These are phyloP conservation scores for Phytophthora constricta DNA, from an alignment of 352 stramenopile species.

Conservation along the genomic window DNA sequence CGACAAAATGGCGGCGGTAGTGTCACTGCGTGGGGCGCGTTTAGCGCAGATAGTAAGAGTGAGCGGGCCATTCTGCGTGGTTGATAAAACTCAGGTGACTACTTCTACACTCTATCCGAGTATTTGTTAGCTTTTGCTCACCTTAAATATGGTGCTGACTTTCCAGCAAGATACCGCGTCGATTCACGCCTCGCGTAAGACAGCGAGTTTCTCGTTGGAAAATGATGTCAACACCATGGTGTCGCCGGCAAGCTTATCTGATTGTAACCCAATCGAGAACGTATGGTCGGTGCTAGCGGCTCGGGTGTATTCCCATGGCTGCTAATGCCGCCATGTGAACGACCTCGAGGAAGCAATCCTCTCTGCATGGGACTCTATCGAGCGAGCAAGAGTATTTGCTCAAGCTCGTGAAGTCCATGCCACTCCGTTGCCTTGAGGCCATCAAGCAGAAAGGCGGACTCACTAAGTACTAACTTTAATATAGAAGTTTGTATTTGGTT, in stretches of 20 bases:
- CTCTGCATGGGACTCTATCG: neutral
- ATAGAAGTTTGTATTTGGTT: slow-evolving; percentile 12
- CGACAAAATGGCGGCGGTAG: too few species aligned
- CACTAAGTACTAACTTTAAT: slow-evolving; percentile 21
- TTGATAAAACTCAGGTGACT: neutral
- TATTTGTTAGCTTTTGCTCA: neutral
- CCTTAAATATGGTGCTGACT: neutral
- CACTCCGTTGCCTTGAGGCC: slow-evolving; percentile 5
- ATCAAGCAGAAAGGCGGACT: slow-evolving; percentile 12
- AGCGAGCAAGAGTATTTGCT: slow-evolving; percentile 1
- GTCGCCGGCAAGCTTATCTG: slow-evolving; percentile 1
- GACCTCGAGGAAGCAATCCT: neutral
- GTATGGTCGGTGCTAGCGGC: slow-evolving; percentile 9
- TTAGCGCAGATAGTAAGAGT: neutral
- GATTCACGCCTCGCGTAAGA: neutral
- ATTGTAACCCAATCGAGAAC: slow-evolving; percentile 22
- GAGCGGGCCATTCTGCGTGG: neutral
- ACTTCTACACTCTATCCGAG: neutral
- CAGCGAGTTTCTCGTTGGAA: neutral
- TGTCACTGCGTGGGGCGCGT: too few species aligned
- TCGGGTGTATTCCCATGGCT: slow-evolving; percentile 8
- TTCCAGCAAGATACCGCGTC: neutral
- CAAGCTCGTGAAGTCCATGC: slow-evolving; percentile 18
- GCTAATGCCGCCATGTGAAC: neutral
- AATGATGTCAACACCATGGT: slow-evolving; percentile 12